phyloP scores from a whole-genome alignment of 1,284 basidiomycete species.

The Ustilago hordei region DNA sequence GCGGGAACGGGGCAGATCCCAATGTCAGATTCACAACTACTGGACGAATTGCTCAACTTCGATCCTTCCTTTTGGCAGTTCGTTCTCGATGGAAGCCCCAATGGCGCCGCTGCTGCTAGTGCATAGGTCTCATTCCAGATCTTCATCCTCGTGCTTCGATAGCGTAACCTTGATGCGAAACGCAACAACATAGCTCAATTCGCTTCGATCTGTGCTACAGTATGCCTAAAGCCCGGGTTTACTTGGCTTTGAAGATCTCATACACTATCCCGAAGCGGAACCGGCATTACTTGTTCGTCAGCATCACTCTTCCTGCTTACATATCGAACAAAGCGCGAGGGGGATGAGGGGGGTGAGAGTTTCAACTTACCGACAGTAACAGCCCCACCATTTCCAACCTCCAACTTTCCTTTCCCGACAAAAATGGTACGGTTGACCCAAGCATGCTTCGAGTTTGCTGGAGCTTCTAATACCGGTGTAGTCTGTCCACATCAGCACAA shows the following conservation, averaged over 20 bases:
- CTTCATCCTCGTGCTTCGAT: not conserved
- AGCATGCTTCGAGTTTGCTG: slow-evolving; percentile 35
- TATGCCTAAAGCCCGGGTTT: not conserved
- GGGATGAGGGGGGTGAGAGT: too few relatives aligned
- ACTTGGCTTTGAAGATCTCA: slow-evolving; percentile 43
- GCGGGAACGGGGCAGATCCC: slow-evolving; percentile 1
- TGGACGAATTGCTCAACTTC: slow-evolving; percentile 39
- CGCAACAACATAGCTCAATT: not conserved
- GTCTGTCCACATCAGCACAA: slow-evolving; percentile 12
- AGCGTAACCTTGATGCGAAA: not conserved
- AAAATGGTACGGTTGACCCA: slow-evolving; percentile 51
- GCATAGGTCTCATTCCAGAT: not conserved
- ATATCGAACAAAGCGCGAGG: not conserved
- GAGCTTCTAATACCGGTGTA: slow-evolving; percentile 37
- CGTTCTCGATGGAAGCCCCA: slow-evolving; percentile 23
- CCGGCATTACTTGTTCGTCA: not conserved
- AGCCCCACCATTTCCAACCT: slow-evolving; percentile 13
- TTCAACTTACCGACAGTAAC: slow-evolving; percentile 30
- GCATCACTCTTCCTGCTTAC: not conserved
- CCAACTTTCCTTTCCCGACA: slow-evolving; percentile 42
- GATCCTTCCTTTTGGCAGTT: slow-evolving; percentile 45
- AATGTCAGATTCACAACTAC: slow-evolving; percentile 37
- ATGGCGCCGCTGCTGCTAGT: not conserved
- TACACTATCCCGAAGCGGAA: slow-evolving; percentile 18
- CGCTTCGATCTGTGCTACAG: not conserved